These are phyloP conservation scores for Salix udensis DNA, from an alignment of 345 rosid species.

Conservation along the genomic window DNA sequence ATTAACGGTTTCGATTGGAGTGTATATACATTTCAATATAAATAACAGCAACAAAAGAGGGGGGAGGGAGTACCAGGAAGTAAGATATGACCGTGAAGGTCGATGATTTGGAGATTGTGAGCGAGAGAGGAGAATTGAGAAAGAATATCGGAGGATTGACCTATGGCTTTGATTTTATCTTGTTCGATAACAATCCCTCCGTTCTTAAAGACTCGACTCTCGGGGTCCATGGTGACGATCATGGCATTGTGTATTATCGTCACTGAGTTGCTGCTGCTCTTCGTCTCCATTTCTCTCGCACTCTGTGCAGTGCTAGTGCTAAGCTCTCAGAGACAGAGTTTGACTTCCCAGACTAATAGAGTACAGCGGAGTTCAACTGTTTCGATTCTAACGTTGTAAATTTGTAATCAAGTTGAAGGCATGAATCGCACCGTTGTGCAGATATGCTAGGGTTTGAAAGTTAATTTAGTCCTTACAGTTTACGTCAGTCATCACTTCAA, in stretches of 20 bases:
- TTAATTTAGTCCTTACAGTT: not conserved
- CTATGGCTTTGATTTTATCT: slow-evolving; percentile 53
- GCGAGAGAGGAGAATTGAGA: slow-evolving; percentile 33
- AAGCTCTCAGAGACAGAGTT: not conserved
- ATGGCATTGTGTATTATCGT: slow-evolving; percentile 41
- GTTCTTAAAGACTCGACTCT: slow-evolving; percentile 39
- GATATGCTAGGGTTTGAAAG: not conserved
- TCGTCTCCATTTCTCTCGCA: slow-evolving; percentile 24
- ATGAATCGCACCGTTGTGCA: not conserved
- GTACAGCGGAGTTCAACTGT: not conserved
- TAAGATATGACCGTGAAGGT: slow-evolving; percentile 51
- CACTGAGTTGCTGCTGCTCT: slow-evolving; percentile 5
- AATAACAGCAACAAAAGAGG: not conserved
- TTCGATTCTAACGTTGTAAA: not conserved
- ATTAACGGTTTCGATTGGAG: not conserved
- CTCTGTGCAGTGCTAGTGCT: not conserved
- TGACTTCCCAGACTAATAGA: not conserved
- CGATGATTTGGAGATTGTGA: slow-evolving; percentile 25
- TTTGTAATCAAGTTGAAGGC: not conserved
- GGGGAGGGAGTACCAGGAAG: slow-evolving; percentile 45
- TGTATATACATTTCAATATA: not conserved
- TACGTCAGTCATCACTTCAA: no score
- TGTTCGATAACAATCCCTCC: slow-evolving; percentile 44
- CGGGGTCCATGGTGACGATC: slow-evolving; percentile 53
- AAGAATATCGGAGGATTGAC: slow-evolving; percentile 47